These are phyloP conservation scores for Alectoria sarmentosa DNA, from an alignment of 495 filamentous ascomycete species.

Conservation along the genomic window DNA sequence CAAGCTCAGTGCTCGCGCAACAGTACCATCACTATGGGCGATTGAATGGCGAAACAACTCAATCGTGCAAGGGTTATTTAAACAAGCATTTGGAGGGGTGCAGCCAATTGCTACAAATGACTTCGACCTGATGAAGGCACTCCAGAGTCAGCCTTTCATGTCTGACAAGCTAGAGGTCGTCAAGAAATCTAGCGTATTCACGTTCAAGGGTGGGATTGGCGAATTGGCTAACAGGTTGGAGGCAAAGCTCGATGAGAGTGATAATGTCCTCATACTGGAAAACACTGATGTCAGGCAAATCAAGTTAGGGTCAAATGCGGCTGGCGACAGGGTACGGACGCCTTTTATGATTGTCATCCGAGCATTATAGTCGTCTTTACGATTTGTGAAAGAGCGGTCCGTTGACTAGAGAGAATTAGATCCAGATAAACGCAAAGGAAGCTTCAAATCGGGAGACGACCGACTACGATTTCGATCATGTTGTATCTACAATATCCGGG, in stretches of 20 bases:
- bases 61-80: conserved; percentile 24
- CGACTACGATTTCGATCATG: conserved; percentile 45
- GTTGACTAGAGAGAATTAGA: not conserved
- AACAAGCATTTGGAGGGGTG: conserved; percentile 4
- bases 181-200: conserved; percentile 45
- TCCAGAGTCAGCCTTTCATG: conserved; percentile 15
- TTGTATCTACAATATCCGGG: conserved; percentile 64
- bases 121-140: conserved; percentile 23
- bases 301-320: conserved; percentile 12
- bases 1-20: conserved; percentile 61
- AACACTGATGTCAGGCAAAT: conserved; percentile 35
- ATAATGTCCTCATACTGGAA: conserved; percentile 49
- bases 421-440: conserved; percentile 8
- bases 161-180: conserved; percentile 16
- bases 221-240: conserved; percentile 44
- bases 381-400: not conserved
- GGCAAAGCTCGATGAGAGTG: conserved; percentile 35
- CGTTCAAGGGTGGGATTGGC: conserved; percentile 53
- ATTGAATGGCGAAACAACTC: conserved; percentile 41
- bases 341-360: not conserved
- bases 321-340: conserved; percentile 27
- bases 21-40: conserved; percentile 48
- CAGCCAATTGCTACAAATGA: conserved; percentile 25
- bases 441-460: not conserved
- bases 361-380: not conserved